phyloP scores from a whole-genome alignment of 352 stramenopile species.

The Aphanomyces astaci region DNA sequence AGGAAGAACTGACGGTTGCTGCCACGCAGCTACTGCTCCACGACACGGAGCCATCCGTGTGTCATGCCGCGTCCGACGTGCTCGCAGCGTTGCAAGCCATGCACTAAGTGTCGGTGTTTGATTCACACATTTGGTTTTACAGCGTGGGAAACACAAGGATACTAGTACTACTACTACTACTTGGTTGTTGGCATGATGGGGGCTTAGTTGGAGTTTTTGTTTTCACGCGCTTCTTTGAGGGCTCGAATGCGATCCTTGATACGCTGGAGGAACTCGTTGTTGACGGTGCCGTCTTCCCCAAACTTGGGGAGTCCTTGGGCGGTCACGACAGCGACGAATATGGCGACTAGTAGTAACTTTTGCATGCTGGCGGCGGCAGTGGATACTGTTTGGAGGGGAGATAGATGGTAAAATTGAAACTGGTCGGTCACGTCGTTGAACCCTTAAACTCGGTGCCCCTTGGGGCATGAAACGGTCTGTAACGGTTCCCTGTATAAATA shows the following conservation, averaged over 20 bases:
- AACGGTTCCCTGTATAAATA: no score
- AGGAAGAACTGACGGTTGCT: conserved; percentile 7
- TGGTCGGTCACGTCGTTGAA: no score
- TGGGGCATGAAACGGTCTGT: no score
- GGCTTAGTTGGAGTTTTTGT: neutral
- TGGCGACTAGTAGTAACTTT: neutral
- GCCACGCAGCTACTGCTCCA: neutral
- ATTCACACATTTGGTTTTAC: neutral
- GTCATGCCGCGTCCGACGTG: conserved; percentile 2
- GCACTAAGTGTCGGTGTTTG: neutral
- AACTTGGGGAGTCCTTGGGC: neutral
- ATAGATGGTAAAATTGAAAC: neutral
- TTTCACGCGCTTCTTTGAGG: neutral
- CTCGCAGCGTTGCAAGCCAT: no score
- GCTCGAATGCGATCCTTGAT: conserved; percentile 1
- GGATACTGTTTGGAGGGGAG: neutral
- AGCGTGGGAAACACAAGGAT: neutral
- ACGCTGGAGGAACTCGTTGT: neutral
- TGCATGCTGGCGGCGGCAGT: neutral
- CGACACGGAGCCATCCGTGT: conserved; percentile 15
- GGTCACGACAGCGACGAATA: neutral
- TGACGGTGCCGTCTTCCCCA: neutral
- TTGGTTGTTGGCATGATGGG: no score
- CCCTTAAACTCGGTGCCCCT: no score
- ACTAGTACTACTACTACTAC: neutral